Conservation (phyloP, 2,329 filamentous ascomycete genomes). For the Colletotrichum salicis region DNA sequence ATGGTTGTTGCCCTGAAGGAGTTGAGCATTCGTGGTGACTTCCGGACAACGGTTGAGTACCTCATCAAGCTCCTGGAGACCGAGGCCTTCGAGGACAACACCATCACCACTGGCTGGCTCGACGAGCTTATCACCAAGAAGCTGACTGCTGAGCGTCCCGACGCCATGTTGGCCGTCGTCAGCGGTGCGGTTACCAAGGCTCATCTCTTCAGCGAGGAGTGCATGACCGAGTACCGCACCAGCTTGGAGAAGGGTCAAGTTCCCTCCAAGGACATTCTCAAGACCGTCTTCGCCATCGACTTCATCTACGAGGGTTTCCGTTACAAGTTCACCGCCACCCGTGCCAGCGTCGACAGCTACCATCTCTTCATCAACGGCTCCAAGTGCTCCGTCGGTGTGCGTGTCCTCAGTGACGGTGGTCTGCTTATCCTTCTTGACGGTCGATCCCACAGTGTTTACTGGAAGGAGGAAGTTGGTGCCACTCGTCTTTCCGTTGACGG, state of each 20-base stretch:
- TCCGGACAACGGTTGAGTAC: conserved; percentile 98
- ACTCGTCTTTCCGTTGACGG: conserved; percentile 96
- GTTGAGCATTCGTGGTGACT: conserved; percentile 98
- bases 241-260: conserved; percentile 98
- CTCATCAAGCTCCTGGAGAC: conserved; percentile 99
- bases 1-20: conserved; percentile 99
- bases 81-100: conserved; percentile 98
- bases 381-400: conserved; percentile 92
- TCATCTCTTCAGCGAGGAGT: conserved; percentile 91
- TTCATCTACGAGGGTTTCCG: conserved; percentile 98
- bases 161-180: conserved; percentile 92
- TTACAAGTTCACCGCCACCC: conserved; percentile 98
- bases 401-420: conserved; percentile 92
- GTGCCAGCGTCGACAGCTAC: conserved; percentile 92
- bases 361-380: conserved; percentile 99
- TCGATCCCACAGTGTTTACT: conserved; percentile 98
- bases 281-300: conserved; percentile 96
- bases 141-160: conserved; percentile 93
- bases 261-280: conserved; percentile 93
- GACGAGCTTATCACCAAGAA: conserved; percentile 99
- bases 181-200: conserved; percentile 96
- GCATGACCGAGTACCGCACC: conserved; percentile 85
- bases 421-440: conserved; percentile 90
- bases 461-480: conserved; percentile 98
- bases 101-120: conserved; percentile 98